Base-by-base conservation (phyloP, 768 basidiomycete genomes). In the Mycena galopus region DNA sequence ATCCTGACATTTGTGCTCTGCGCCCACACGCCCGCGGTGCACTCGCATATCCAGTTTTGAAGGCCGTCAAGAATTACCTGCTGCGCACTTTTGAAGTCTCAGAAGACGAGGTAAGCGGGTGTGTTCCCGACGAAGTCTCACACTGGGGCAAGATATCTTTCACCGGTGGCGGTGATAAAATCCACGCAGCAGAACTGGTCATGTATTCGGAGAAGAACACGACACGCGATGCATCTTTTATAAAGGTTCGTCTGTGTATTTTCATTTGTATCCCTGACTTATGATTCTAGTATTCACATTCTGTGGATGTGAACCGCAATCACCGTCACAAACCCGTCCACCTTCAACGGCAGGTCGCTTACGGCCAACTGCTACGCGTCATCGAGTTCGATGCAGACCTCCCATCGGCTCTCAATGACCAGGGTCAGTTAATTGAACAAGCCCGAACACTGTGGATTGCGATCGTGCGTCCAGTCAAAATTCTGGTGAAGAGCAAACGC, bases 201-300 rank as follows among this genome's bases (percentile, higher is more conserved):
- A 3, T 12, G 27, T 16, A 56, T 25, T 53, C 64, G 37, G 55
- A 67, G 65, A 5, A 44, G 16, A 56, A 67, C 29, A 56, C 58
- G 65, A 67, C 56, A 6, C 65, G 65, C 37, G 65, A 67, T 39
- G 64, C 64, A n/a, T 55, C 64, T 12, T 65, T 65, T 55, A 37
- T 65, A 7, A 65, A 65, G 64, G 56, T 58, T 11, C 14, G 65
- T 29, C 16, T n/a, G n/a, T 21, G 4, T 30, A 23, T 33, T 9
- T 47, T 35, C 35, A 35, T n/a, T n/a, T n/a, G n/a, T n/a, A n/a
- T n/a, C n/a, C n/a, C n/a, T n/a, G n/a, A n/a, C n/a, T n/a, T n/a
- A 35, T 35, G 35, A 44, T 53, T 53, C 14, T 4, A 69, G 58
- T 69, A 62, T 19, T 35, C 58, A 51, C 47, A 42, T 17, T 4